A percentile compares a stretch with the other conserved stretches of the same genome.
Evolutionary conservation across 345 rosid species (phyloP).

Genomic region (Euphorbia tirucalli): DNA sequence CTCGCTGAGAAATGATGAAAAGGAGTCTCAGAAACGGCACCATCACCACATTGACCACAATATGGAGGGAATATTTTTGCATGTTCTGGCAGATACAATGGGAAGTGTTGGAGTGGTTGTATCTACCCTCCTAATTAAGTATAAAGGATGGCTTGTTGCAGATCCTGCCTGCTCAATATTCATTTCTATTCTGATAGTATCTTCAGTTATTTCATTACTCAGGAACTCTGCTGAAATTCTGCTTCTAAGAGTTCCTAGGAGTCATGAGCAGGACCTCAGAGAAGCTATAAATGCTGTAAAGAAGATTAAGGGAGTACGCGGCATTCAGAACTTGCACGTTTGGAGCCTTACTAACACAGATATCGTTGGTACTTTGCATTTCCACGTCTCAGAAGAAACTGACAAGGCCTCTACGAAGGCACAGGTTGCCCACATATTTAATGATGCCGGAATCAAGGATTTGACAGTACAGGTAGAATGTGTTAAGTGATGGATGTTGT

Average conservation of each 20-base stretch:
- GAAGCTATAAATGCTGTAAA: conserved; percentile 50
- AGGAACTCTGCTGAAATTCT: conserved; percentile 88
- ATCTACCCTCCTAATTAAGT: conserved; percentile 88
- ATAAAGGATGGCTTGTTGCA: conserved; percentile 98
- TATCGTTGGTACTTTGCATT: conserved; percentile 74
- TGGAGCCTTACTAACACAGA: conserved; percentile 92
- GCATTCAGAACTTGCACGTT: conserved; percentile 69
- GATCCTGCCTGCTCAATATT: conserved; percentile 98
- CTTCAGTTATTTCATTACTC: conserved; percentile 89
- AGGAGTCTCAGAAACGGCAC: conserved; percentile 27
- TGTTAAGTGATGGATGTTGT: conserved; percentile 24
- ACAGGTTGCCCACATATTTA: conserved; percentile 52
- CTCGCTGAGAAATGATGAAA: conserved; percentile 13
- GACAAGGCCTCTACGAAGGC: conserved; percentile 56
- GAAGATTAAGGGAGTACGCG: conserved; percentile 54
- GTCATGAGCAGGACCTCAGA: conserved; percentile 57
- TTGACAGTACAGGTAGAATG: conserved; percentile 77
- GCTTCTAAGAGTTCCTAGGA: conserved; percentile 83
- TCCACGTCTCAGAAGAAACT: conserved; percentile 60
- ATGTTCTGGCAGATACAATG: conserved; percentile 91
- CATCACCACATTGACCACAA: conserved; percentile 88
- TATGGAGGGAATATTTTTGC: conserved; percentile 98
- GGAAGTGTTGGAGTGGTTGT: conserved; percentile 96
- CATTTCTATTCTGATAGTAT: conserved; percentile 71
- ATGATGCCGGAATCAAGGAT: conserved; percentile 80